Conservation (phyloP, 768 basidiomycete genomes). For the Tremella mesenterica region DNA sequence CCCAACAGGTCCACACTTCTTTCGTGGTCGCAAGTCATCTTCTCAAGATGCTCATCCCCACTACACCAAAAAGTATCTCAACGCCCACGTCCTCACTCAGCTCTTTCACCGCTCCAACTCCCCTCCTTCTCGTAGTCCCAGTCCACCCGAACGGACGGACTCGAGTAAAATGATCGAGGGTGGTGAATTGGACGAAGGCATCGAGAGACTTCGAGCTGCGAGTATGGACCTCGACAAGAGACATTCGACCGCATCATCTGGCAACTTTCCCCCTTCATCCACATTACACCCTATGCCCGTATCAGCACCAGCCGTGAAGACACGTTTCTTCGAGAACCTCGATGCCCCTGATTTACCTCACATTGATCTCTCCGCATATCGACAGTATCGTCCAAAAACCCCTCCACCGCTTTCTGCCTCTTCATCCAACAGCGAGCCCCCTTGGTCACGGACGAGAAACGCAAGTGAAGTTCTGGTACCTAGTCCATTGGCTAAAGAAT, state of each 20-base stretch:
- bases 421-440: slow-evolving; percentile 1
- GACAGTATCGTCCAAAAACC: slow-evolving; percentile 1
- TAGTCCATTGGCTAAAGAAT: slow-evolving; percentile 38
- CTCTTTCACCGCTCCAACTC: slow-evolving; percentile 33
- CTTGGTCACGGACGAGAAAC: slow-evolving; percentile 19
- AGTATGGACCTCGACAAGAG: slow-evolving; percentile 25
- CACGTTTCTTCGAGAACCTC: slow-evolving; percentile 31
- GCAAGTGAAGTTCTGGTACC: slow-evolving; percentile 38
- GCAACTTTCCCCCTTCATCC: slow-evolving; percentile 3
- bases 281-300: slow-evolving; percentile 7
- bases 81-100: slow-evolving; percentile 19
- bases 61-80: slow-evolving; percentile 14
- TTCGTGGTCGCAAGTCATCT: slow-evolving; percentile 18
- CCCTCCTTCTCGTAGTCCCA: slow-evolving; percentile 34
- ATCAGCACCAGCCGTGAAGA: slow-evolving; percentile 32
- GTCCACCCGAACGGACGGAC: slow-evolving; percentile 22
- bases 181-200: slow-evolving; percentile 26
- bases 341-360: neutral
- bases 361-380: slow-evolving; percentile 1
- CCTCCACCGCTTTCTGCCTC: slow-evolving; percentile 3
- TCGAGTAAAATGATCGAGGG: slow-evolving; percentile 22
- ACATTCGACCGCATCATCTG: slow-evolving; percentile 6
- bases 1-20: slow-evolving; percentile 9
- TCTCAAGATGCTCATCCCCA: slow-evolving; percentile 4
- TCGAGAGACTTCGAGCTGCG: slow-evolving; percentile 28